These are phyloP conservation scores for Aspergillus novofumigatus DNA, from an alignment of 2,329 filamentous ascomycete genomes.

Conservation along the genomic window DNA sequence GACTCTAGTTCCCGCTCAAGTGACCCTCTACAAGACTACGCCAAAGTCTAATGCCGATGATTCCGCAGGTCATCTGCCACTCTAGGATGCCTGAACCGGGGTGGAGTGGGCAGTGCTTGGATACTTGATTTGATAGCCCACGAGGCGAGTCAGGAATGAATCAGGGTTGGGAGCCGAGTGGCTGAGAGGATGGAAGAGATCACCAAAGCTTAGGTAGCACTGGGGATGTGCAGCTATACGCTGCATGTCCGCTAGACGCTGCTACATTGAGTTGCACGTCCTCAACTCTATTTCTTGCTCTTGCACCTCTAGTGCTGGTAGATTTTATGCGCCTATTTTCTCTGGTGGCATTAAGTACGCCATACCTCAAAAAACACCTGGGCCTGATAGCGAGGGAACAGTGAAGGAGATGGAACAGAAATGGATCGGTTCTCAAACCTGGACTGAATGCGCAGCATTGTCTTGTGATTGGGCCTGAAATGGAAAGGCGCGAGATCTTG, in stretches of 20 bases:
- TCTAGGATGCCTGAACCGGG: not conserved
- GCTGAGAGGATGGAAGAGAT: not conserved
- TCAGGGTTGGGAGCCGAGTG: not conserved
- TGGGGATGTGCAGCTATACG: not conserved
- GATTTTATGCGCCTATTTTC: not conserved
- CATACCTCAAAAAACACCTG: not conserved
- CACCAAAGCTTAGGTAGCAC: not conserved
- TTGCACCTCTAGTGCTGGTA: too few relatives aligned
- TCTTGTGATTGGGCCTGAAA: conserved; percentile 18
- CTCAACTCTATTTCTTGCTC: not conserved
- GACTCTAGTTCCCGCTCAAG: conserved; percentile 24
- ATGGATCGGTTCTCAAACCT: conserved; percentile 7
- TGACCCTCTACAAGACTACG: conserved; percentile 16
- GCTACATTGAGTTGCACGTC: not conserved
- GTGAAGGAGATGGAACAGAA: not conserved
- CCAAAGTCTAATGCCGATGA: not conserved
- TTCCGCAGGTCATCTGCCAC: not conserved
- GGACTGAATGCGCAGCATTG: conserved; percentile 8
- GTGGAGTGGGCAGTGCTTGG: not conserved
- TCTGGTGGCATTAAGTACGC: too few relatives aligned
- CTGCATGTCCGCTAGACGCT: not conserved
- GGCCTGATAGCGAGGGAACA: not conserved
- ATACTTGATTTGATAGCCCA: not conserved
- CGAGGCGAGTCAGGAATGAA: not conserved
- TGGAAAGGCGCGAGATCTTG: conserved; percentile 10